A percentile compares a stretch with the other conserved stretches of the same genome.
These are phyloP conservation scores for Curvularia verruculosa DNA, from an alignment of 2,329 filamentous ascomycete species.

Conservation along the genomic window DNA sequence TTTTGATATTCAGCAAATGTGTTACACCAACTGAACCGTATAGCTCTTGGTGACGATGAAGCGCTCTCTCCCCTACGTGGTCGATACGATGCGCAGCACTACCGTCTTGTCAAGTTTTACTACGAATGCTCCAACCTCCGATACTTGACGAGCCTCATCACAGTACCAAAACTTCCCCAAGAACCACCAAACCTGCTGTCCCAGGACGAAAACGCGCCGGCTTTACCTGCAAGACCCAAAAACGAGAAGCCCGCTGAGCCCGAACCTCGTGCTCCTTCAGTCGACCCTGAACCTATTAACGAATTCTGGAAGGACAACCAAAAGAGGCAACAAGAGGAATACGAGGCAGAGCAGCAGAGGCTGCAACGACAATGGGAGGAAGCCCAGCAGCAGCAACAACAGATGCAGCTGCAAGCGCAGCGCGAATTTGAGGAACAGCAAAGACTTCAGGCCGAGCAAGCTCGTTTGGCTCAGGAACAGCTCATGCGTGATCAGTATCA, in stretches of 20 bases:
- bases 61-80: constrained; percentile 85
- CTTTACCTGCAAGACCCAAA: constrained; percentile 76
- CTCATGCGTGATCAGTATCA: constrained; percentile 86
- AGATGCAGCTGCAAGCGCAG: constrained; percentile 83
- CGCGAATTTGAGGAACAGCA: constrained; percentile 97
- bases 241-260: constrained; percentile 64
- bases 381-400: constrained; percentile 79
- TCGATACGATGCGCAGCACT: constrained; percentile 93
- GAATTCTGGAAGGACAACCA: constrained; percentile 98
- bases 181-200: constrained; percentile 88
- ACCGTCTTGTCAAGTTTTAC: constrained; percentile 96
- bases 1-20: not conserved
- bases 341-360: constrained; percentile 89
- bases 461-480: constrained; percentile 87
- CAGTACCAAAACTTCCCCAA: constrained; percentile 92
- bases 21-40: constrained; percentile 17
- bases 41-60: constrained; percentile 90
- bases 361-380: constrained; percentile 86
- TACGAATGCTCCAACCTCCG: constrained; percentile 98
- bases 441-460: constrained; percentile 82
- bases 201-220: constrained; percentile 80
- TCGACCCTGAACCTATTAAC: constrained; percentile 92
- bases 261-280: constrained; percentile 66
- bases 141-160: constrained; percentile 95
- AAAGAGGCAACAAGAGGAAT: constrained; percentile 88